Evolutionary conservation across 208 protist species (phyloP), one percentile per base, ranked within the genome.

Genomic region (Leishmania martiniquensis): DNA sequence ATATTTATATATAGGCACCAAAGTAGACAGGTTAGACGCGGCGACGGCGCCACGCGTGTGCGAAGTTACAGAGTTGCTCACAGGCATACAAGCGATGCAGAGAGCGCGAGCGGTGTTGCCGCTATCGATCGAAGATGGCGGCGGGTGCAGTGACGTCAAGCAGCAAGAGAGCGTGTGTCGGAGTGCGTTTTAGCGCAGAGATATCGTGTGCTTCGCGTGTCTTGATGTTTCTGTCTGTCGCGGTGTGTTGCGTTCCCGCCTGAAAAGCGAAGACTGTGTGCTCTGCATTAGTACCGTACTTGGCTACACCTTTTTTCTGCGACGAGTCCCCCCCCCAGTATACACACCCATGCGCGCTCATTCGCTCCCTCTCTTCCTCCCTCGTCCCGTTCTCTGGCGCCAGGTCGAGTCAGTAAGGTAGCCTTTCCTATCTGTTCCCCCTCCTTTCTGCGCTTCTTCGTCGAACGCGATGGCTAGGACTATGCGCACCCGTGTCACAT

Each of bases 371-470:
- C 45, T 74, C 51, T 49, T 47, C 65, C 44, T 49, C 9, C 65
- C 44, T 70, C 65, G 44, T 49, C 67, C 39, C 42, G 29, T 75
- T 70, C 17, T 12, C 54, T n/a, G 4, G 6, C 55, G 12, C 60
- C 22, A 45, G 47, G 42, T 29, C 63, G 39, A 25, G 22, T 15
- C 32, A 34, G 32, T 13, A 15, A 29, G 6, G 9, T 34, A 47
- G 63, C 13, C 39, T 29, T 32, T 42, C 37, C 32, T 65, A 65
- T 81, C 25, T 54, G 63, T 73, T 62, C 65, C 39, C 72, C 59
- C n/a, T 71, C 44, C 59, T 65, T 45, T 52, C 59, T 55, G 17
- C 32, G 54, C 51, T 44, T 76, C n/a, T 52, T 75, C 42, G 47
- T 15, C 59, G 59, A 65, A 7, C 39, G 59, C 29, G 32, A 34